Evolutionary conservation across 352 stramenopile species (phyloP).

Genomic region (Pythium diclinum): DNA sequence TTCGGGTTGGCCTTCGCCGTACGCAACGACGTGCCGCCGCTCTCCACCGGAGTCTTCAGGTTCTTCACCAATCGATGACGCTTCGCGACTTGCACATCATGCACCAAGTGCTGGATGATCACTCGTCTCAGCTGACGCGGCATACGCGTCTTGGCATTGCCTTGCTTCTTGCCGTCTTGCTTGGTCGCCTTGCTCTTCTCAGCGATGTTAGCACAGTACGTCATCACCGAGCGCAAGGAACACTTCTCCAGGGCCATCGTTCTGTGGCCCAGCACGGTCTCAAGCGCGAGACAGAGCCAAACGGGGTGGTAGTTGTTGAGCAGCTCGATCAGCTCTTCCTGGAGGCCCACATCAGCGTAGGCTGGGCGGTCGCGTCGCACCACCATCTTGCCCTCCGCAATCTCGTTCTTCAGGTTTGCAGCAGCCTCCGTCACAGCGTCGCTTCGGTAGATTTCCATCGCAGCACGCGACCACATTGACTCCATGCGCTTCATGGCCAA

Average conservation of each 20-base stretch:
- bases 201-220: slow-evolving; percentile 9
- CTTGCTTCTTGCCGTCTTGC: slow-evolving; percentile 26
- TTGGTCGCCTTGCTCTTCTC: slow-evolving; percentile 11
- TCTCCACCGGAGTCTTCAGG: slow-evolving; percentile 61
- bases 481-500: slow-evolving; percentile 74
- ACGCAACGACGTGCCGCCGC: slow-evolving; percentile 33
- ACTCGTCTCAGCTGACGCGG: slow-evolving; percentile 53
- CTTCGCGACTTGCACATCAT: slow-evolving; percentile 54
- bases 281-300: slow-evolving; percentile 89
- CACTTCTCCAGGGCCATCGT: slow-evolving; percentile 60
- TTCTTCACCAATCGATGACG: slow-evolving; percentile 72
- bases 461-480: slow-evolving; percentile 53
- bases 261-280: slow-evolving; percentile 76
- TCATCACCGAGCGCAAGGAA: slow-evolving; percentile 50
- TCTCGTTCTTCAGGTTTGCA: slow-evolving; percentile 72
- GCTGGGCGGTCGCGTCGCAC: slow-evolving; percentile 87
- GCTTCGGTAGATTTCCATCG: slow-evolving; percentile 58
- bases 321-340: slow-evolving; percentile 80
- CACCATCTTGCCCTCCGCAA: slow-evolving; percentile 64
- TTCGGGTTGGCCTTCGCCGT: slow-evolving; percentile 64
- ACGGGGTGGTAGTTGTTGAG: slow-evolving; percentile 91
- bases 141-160: slow-evolving; percentile 36
- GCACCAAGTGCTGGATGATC: slow-evolving; percentile 62
- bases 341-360: slow-evolving; percentile 87
- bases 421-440: slow-evolving; percentile 48